Percentiles rank a stretch among this genome's conserved stretches.
These are phyloP conservation scores for Spatholobus suberectus DNA, from an alignment of 306 rosid species.

Conservation along the genomic window DNA sequence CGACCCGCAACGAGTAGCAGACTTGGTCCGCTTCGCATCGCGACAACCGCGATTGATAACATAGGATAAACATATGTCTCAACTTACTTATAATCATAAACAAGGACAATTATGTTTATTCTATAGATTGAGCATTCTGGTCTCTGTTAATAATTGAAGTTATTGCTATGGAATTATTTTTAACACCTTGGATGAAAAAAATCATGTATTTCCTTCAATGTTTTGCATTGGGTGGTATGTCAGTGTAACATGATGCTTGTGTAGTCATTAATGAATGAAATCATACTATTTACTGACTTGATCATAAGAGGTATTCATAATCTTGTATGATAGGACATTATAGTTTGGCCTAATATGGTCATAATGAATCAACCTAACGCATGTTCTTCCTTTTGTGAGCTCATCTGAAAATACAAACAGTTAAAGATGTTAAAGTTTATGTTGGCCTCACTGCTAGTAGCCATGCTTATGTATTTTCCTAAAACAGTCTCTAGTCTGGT, in stretches of 20 bases:
- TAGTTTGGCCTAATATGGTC: constrained; percentile 30
- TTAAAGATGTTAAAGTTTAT: not conserved
- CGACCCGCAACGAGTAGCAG: too few species aligned
- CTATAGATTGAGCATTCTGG: not conserved
- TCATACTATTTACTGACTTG: constrained; percentile 34
- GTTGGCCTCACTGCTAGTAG: constrained; percentile 17
- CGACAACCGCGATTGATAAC: too few species aligned
- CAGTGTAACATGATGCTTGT: constrained; percentile 28
- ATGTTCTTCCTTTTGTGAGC: constrained; percentile 21
- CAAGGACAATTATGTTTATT: too few species aligned
- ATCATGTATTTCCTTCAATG: not conserved
- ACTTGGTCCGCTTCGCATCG: too few species aligned
- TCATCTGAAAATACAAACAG: constrained; percentile 24
- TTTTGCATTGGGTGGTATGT: constrained; percentile 17
- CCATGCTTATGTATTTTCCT: constrained; percentile 30
- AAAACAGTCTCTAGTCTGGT: constrained; percentile 30
- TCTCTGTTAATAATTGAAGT: not conserved
- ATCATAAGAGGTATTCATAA: not conserved
- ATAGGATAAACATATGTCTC: too few species aligned
- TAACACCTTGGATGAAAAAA: not conserved
- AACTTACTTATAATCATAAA: too few species aligned
- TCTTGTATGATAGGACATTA: not conserved
- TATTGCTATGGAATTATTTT: constrained; percentile 24
- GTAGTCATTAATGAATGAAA: constrained; percentile 1
- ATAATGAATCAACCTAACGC: constrained; percentile 8